Base-by-base conservation (phyloP, 2,329 filamentous ascomycete genomes). In the Fusarium avenaceum region DNA sequence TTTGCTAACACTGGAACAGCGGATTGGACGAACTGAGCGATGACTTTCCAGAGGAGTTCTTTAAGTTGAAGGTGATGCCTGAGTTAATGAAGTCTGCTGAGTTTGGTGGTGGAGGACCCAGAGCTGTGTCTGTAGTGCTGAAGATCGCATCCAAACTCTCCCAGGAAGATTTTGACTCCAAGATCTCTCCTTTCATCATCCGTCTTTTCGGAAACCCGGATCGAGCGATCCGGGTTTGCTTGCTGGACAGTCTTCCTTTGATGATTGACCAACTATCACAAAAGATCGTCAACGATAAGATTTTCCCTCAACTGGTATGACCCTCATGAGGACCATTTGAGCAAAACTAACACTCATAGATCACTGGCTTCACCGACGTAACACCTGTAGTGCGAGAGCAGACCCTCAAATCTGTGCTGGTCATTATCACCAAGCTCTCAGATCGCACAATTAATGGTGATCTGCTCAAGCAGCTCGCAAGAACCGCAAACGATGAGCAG, bases 71-170 rank as follows among this genome's bases (percentile, higher is more conserved):
- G 76, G 89, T 99, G 5, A 84, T 99, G 10, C 96, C 96, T 0
- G 96, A 99, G 76, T 83, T 99, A 30, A 85, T 99, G n/a, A 99
- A 98, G 76, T 97, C 94, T 0, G 94, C 98, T n/a, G 96, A 99
- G 75, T 99, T 97, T 78, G 96, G 96, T 9, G 96, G 95, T 13
- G 96, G 96, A 28, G 96, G 96, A 0, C 92, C 95, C 0, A 96
- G 97, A 75, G 94, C 97, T 1, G 92, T 99, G 62, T 82, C 86
- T 2, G 89, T 97, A 2, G 92, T 97, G 40, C 89, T 98, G 83
- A 97, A 97, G 76, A 97, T 99, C 72, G 89, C 93, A 6, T 84
- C 89, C 8, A 98, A 97, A 76, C 83, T 99, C 40, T 89, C 92
- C 4, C 90, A 91, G 63, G 96, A 98, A 11, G 96, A 99, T 77